Evolutionary conservation across 176 grass and related monocot genomes (phyloP).

Genomic region (Poa pratensis): DNA sequence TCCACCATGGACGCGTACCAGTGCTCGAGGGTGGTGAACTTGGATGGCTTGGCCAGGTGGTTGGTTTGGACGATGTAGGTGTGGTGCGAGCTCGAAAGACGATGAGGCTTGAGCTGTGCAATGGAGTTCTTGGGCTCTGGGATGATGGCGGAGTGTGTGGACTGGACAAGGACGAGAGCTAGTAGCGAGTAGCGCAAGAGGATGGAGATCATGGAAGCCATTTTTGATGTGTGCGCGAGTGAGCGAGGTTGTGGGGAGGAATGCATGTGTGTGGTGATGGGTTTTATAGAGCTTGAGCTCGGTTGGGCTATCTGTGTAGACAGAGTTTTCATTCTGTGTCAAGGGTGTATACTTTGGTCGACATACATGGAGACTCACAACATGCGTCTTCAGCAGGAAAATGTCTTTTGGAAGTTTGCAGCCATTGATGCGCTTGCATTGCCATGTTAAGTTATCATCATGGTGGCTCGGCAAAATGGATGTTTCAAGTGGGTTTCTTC

Average conservation of each 20-base stretch:
- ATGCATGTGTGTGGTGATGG: neutral
- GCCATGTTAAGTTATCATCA: neutral
- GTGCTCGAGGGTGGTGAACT: conserved; percentile 33
- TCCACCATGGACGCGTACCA: conserved; percentile 55
- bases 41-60: conserved; percentile 40
- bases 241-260: conserved; percentile 18
- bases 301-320: neutral
- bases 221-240: neutral
- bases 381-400: neutral
- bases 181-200: neutral
- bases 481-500: neutral
- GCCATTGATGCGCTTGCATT: neutral
- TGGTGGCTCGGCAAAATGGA: neutral
- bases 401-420: neutral
- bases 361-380: neutral
- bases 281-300: neutral
- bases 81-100: neutral
- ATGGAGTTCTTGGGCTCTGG: conserved; percentile 19
- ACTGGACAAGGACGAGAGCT: conserved; percentile 19
- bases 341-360: no score
- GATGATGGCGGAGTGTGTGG: neutral
- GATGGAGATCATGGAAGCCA: conserved; percentile 35
- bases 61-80: conserved; percentile 51
- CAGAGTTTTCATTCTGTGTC: neutral
- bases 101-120: neutral